Percentiles rank a stretch among this genome's conserved stretches.
Evolutionary conservation across 78 protist genomes (phyloP).

Genomic region (Dictyostelium brefeldianum): DNA sequence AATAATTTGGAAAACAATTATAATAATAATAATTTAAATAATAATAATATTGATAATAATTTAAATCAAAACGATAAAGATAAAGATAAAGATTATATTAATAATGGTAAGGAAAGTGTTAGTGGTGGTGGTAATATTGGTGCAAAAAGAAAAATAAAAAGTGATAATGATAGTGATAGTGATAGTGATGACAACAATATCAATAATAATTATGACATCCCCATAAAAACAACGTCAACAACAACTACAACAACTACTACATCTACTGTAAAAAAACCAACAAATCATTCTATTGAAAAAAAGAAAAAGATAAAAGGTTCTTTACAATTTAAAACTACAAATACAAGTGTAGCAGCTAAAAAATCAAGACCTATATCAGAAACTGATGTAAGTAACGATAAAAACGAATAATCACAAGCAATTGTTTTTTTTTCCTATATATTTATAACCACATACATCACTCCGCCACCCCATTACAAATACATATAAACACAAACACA

Average conservation of each 20-base stretch:
- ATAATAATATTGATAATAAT: neutral
- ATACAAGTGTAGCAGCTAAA: neutral
- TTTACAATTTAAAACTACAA: slow-evolving; percentile 4
- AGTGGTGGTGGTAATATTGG: neutral
- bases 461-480: no score
- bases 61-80: slow-evolving; percentile 10
- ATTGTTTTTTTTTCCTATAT: no score
- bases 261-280: neutral
- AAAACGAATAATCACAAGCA: no score
- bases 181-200: neutral
- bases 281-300: slow-evolving; percentile 14
- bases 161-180: slow-evolving; percentile 27
- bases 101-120: neutral
- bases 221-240: neutral
- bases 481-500: no score
- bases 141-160: neutral
- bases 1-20: neutral
- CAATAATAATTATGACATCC: neutral
- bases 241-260: neutral
- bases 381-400: slow-evolving; percentile 1
- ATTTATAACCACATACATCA: no score
- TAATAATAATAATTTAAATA: neutral
- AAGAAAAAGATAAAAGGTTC: slow-evolving; percentile 39
- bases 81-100: neutral
- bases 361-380: slow-evolving; percentile 44